These are phyloP conservation scores for Pseudocercospora crystallina DNA, from an alignment of 2,329 filamentous ascomycete genomes.

Conservation along the genomic window DNA sequence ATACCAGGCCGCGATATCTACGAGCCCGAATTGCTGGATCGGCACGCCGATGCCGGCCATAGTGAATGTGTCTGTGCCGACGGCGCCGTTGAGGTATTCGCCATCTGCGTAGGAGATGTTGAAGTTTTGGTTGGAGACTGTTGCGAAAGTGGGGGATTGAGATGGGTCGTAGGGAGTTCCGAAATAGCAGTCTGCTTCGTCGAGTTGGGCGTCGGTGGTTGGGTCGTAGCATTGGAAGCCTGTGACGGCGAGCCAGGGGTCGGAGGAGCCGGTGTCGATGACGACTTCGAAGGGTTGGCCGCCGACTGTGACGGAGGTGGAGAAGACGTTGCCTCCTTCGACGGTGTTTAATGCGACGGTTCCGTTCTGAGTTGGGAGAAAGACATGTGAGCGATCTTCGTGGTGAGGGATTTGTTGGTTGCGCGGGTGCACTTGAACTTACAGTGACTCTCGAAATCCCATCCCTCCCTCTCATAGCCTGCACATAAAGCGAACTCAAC, in stretches of 20 bases:
- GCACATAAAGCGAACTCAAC: slow-evolving; percentile 29
- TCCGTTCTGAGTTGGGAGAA: slow-evolving; percentile 15
- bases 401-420: neutral
- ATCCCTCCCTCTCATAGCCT: slow-evolving; percentile 25
- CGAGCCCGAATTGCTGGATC: slow-evolving; percentile 49
- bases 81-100: slow-evolving; percentile 40
- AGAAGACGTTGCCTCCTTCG: slow-evolving; percentile 32
- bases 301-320: slow-evolving; percentile 32
- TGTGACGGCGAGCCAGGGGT: slow-evolving; percentile 45
- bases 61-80: slow-evolving; percentile 44
- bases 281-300: slow-evolving; percentile 37
- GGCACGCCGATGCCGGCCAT: slow-evolving; percentile 49
- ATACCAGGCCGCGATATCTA: slow-evolving; percentile 35
- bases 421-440: slow-evolving; percentile 1
- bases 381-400: neutral
- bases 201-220: slow-evolving; percentile 10
- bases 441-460: slow-evolving; percentile 19
- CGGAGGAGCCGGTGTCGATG: slow-evolving; percentile 51
- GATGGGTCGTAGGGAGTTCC: slow-evolving; percentile 32
- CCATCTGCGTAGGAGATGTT: slow-evolving; percentile 47
- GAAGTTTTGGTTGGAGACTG: slow-evolving; percentile 43
- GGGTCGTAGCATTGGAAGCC: slow-evolving; percentile 31
- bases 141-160: slow-evolving; percentile 36
- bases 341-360: slow-evolving; percentile 21
- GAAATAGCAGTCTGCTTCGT: slow-evolving; percentile 34